phyloP scores from a whole-genome alignment of 441 rosid genomes.

The Bocquillonia castaneifolia region DNA sequence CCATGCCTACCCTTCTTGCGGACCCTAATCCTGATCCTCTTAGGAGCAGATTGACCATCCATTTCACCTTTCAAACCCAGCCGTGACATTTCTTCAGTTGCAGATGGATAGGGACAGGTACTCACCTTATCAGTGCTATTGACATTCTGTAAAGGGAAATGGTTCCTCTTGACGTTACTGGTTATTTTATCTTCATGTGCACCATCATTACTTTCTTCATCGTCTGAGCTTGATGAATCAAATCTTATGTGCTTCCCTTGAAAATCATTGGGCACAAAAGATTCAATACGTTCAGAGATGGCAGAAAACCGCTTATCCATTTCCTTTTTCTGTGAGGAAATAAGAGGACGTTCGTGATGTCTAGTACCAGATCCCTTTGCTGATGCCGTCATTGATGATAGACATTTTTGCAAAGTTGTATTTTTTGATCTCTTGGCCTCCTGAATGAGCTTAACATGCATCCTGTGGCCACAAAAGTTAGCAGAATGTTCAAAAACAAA shows the following conservation, averaged over 20 bases:
- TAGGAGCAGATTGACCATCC: constrained; percentile 26
- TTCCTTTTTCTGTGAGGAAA: constrained; percentile 41
- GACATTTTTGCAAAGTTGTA: constrained; percentile 38
- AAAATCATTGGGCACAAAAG: constrained; percentile 58
- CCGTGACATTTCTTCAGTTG: constrained; percentile 75
- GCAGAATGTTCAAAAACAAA: background rate
- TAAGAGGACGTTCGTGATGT: constrained; percentile 33
- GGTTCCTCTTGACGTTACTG: constrained; percentile 24
- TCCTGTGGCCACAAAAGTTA: constrained; percentile 40
- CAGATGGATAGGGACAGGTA: constrained; percentile 96
- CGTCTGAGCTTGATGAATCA: constrained; percentile 76
- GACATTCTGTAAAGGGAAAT: constrained; percentile 22
- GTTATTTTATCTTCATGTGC: constrained; percentile 29
- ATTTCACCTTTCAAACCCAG: constrained; percentile 56
- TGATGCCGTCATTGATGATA: constrained; percentile 35
- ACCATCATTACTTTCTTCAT: constrained; percentile 45
- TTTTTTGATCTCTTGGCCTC: constrained; percentile 62
- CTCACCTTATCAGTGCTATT: constrained; percentile 44
- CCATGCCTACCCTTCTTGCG: constrained; percentile 8
- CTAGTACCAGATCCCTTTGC: constrained; percentile 23
- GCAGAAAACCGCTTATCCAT: constrained; percentile 54
- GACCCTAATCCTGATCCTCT: constrained; percentile 18
- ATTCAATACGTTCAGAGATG: constrained; percentile 57
- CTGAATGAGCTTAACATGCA: constrained; percentile 57
- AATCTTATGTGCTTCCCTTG: constrained; percentile 79